These are phyloP conservation scores for Trypanosoma melophagium DNA, from an alignment of 208 protist species.

Conservation along the genomic window DNA sequence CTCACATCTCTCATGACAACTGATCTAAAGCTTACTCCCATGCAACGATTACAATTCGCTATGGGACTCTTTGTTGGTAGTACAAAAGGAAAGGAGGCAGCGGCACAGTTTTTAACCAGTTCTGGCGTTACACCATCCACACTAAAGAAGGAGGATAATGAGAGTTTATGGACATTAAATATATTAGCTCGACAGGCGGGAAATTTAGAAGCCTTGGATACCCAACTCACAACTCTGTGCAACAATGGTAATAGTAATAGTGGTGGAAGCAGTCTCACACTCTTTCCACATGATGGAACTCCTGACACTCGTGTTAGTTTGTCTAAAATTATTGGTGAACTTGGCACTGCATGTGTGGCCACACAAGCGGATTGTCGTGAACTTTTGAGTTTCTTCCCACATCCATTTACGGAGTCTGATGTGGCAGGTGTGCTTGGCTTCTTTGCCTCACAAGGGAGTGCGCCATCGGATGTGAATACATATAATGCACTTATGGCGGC, in stretches of 20 bases:
- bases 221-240: conserved; percentile 39
- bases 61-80: conserved; percentile 62
- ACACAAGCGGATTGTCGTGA: conserved; percentile 78
- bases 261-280: conserved; percentile 15
- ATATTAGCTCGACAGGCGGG: conserved; percentile 70
- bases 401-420: conserved; percentile 70
- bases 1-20: conserved; percentile 56
- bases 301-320: conserved; percentile 60
- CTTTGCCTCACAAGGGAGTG: conserved; percentile 76
- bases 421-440: conserved; percentile 85
- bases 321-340: conserved; percentile 73
- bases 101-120: conserved; percentile 53
- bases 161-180: conserved; percentile 42
- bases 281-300: conserved; percentile 25
- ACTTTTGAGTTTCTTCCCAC: conserved; percentile 78
- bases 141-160: conserved; percentile 60
- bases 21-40: conserved; percentile 62
- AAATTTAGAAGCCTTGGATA: conserved; percentile 35
- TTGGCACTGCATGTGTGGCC: conserved; percentile 82
- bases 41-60: conserved; percentile 75
- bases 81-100: conserved; percentile 54
- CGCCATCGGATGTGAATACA: conserved; percentile 64
- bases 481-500: conserved; percentile 76
- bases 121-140: conserved; percentile 50
- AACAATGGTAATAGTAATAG: neutral